phyloP scores from a whole-genome alignment of 371 early-diverging fungal genomes.

The Sporodiniella umbellata region DNA sequence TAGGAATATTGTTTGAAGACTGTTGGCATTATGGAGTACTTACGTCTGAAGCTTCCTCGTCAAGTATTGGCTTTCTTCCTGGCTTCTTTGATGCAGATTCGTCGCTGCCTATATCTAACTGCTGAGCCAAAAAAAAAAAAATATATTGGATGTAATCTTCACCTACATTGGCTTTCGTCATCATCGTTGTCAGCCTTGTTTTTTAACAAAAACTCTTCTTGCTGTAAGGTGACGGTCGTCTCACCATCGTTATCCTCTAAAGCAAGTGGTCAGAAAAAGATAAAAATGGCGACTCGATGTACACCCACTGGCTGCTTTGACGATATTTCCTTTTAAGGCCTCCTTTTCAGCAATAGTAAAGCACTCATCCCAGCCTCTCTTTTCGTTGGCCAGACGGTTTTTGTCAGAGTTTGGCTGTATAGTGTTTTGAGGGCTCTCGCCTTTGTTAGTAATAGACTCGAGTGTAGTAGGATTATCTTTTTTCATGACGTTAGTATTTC shows the following conservation, averaged over 20 bases:
- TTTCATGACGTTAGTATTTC: constrained; percentile 17
- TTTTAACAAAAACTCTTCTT: constrained; percentile 16
- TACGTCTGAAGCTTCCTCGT: constrained; percentile 23
- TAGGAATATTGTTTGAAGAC: not conserved
- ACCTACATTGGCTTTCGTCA: constrained; percentile 14
- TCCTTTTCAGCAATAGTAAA: constrained; percentile 24
- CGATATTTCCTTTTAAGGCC: constrained; percentile 24
- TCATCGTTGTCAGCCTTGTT: constrained; percentile 7
- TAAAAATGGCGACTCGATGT: not conserved
- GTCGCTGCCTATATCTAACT: constrained; percentile 27
- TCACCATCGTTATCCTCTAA: constrained; percentile 24
- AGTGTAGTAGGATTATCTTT: constrained; percentile 4
- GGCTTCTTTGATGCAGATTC: constrained; percentile 18
- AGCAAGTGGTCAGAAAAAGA: not conserved
- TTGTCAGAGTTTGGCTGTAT: constrained; percentile 9
- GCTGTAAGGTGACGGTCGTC: constrained; percentile 19
- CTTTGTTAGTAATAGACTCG: not conserved
- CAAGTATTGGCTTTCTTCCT: constrained; percentile 32
- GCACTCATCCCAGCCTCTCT: constrained; percentile 28
- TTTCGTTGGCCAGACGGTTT: constrained; percentile 17
- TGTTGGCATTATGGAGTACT: no score
- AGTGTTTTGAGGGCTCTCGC: not conserved
- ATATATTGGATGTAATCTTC: no score
- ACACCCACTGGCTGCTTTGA: constrained; percentile 30
- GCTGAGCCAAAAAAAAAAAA: no score